Base-by-base conservation (phyloP, 2,329 filamentous ascomycete genomes). In the Scleromitrula shiraiana region DNA sequence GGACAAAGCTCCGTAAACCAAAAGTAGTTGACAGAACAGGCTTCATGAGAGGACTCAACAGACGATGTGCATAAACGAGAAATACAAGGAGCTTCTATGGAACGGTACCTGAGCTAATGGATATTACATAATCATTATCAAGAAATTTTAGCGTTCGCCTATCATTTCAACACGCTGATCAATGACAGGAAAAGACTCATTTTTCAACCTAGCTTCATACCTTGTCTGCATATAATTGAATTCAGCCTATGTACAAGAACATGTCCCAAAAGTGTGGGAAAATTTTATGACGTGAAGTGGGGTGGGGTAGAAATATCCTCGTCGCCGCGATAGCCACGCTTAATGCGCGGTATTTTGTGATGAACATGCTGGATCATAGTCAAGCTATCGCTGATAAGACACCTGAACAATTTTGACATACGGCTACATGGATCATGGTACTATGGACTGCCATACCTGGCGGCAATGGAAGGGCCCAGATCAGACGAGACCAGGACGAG, bases 11-110 rank as follows among this genome's bases (percentile, higher is more conserved):
- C 45, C 45, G 45, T 20, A 22, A 19, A 14, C 29, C 23, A 33
- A 35, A 42, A 35, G 15, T 3, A 29, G 37, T 19, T 9, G 20
- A 22, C 5, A 5, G n/a, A 41, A 29, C 32, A 24, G 32, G 15
- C 15, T 22, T 36, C 14, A 20, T 47, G 20, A 47, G 41, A 33
- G 45, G 45, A 27, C 12, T 41, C 22, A 22, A 14, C 23, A 42
- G 37, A 47, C 45, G 45, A 47, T 17, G 45, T 42, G 45, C 45
- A 47, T 42, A 47, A 47, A 38, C 45, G 45, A 42, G 37, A 42
- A 27, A 22, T 15, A 37, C 7, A 19, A 37, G 33, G 17, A 8
- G 10, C 15, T 19, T 19, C 5, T 17, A 36, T 17, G 9, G 3
- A 19, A 10, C 19, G 10, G 33, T 37, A 12, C 33, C 33, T 37